Evolutionary conservation across 495 filamentous ascomycete genomes (phyloP).

Genomic region (Penicillium diatomitis): DNA sequence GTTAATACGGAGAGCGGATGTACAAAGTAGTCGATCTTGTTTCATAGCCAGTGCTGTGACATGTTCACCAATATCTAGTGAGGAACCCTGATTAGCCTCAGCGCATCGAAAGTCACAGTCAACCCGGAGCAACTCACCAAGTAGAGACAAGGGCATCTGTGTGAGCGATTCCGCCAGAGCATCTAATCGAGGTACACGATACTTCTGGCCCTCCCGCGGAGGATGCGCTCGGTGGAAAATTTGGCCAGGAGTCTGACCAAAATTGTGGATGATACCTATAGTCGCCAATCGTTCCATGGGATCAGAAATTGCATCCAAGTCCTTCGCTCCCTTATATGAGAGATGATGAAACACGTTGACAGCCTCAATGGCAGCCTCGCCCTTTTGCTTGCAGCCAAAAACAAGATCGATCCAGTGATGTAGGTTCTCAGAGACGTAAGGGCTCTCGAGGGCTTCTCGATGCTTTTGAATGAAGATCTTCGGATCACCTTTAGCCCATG

Average conservation of each 20-base stretch:
- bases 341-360: conserved; percentile 94
- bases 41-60: conserved; percentile 78
- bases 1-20: conserved; percentile 74
- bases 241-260: conserved; percentile 94
- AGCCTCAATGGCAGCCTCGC: conserved; percentile 83
- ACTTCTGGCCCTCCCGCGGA: conserved; percentile 52
- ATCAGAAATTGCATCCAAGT: conserved; percentile 86
- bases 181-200: conserved; percentile 63
- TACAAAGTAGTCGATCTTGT: conserved; percentile 74
- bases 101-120: too few relatives aligned
- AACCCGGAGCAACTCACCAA: conserved; percentile 34
- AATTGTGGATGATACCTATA: conserved; percentile 96
- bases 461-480: conserved; percentile 94
- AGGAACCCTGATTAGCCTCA: neutral
- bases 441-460: conserved; percentile 87
- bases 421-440: conserved; percentile 80
- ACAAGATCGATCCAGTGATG: conserved; percentile 96
- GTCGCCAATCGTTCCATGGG: conserved; percentile 74
- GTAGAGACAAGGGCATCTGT: conserved; percentile 69
- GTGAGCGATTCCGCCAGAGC: conserved; percentile 67
- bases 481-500: conserved; percentile 95
- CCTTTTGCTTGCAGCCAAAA: conserved; percentile 91
- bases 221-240: conserved; percentile 78
- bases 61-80: conserved; percentile 63
- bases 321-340: conserved; percentile 87